Conservation (phyloP, 225 moss, liverwort and hornwort genomes). For the Bryum argenteum region DNA sequence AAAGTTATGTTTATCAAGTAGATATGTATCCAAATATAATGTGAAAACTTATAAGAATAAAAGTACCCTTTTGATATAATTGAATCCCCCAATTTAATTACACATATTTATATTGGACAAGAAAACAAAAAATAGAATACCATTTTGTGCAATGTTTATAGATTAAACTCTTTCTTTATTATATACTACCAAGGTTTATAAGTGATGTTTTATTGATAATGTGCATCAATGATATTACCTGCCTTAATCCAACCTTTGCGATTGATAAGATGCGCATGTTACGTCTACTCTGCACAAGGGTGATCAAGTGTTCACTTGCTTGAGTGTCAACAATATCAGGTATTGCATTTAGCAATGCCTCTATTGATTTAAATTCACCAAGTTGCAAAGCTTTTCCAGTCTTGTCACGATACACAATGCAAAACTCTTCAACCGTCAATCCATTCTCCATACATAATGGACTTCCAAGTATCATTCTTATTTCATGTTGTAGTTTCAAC, state of each 20-base stretch:
- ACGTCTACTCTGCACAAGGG: slow-evolving; percentile 44
- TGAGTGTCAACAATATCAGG: slow-evolving; percentile 46
- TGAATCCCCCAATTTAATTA: too few relatives aligned
- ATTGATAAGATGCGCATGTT: slow-evolving; percentile 73
- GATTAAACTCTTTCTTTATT: too few relatives aligned
- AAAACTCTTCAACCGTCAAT: slow-evolving; percentile 41
- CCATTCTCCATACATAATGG: slow-evolving; percentile 39
- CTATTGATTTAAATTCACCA: slow-evolving; percentile 52
- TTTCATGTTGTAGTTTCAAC: slow-evolving; percentile 43
- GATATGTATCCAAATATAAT: too few relatives aligned
- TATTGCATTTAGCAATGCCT: slow-evolving; percentile 59
- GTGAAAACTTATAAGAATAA: too few relatives aligned
- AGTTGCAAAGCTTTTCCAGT: slow-evolving; percentile 41
- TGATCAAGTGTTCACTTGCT: slow-evolving; percentile 26
- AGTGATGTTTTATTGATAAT: too few relatives aligned
- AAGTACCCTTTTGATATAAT: too few relatives aligned
- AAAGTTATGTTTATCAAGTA: too few relatives aligned
- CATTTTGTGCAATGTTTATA: too few relatives aligned
- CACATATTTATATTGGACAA: too few relatives aligned
- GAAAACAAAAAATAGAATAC: too few relatives aligned
- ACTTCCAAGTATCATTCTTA: slow-evolving; percentile 50
- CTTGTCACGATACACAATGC: slow-evolving; percentile 34
- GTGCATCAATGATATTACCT: slow-evolving; percentile 23
- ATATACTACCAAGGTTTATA: too few relatives aligned
- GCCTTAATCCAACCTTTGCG: slow-evolving; percentile 64